Base-by-base conservation (phyloP, 495 filamentous ascomycete species). In the Parathielavia hyrcaniae region DNA sequence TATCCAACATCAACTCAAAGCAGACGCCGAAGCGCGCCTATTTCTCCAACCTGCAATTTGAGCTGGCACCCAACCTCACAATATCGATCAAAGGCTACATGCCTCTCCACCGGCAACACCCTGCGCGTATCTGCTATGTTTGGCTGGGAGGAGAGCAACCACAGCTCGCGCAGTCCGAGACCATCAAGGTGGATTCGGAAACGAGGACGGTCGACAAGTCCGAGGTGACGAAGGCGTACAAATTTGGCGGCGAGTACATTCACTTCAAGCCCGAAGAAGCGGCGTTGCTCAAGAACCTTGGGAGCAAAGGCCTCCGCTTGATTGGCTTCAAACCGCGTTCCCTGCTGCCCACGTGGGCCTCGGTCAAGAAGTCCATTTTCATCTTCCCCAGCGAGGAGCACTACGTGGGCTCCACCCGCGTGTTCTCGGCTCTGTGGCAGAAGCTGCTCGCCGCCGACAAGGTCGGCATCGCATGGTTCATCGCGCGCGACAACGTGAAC, bases 31-130 rank as follows among this genome's bases (percentile, higher is more conserved):
- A 91, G 53, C 80, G 95, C 48, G 83, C 93, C 5, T 81, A 90
- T 16, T 97, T 97, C 69, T 88, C 86, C 8, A 89, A 87, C 55
- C 74, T 96, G 43, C 83, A 89, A 0, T 77, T 97, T 46, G 91
- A 99, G 66, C 76, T 99, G 40, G 91, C 87, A 0, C 91, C 92
- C 2, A 83, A 84, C 13, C 76, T 97, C 52, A 85, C 79, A 38
- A 96, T 97, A 50, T 88, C 90, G 0, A 83, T 99, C 30, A 96
- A 90, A 62, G 95, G 95, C 8, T 99, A 91, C 71, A 87, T 95
- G 44, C 72, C 96, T 12, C 81, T 95, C 50, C 91, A 95, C 63
- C 81, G 83, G 36, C 93, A 97, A 72, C 77, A 80, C 54, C 86
- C 88, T 4, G 84, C 84, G 5, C 78, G 89, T 26, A 91, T 80